Percentiles rank a stretch among this genome's conserved stretches.
These are phyloP conservation scores for Kluyveromyces sp. DNA, from an alignment of 1,139 yeast genomes.

Conservation along the genomic window DNA sequence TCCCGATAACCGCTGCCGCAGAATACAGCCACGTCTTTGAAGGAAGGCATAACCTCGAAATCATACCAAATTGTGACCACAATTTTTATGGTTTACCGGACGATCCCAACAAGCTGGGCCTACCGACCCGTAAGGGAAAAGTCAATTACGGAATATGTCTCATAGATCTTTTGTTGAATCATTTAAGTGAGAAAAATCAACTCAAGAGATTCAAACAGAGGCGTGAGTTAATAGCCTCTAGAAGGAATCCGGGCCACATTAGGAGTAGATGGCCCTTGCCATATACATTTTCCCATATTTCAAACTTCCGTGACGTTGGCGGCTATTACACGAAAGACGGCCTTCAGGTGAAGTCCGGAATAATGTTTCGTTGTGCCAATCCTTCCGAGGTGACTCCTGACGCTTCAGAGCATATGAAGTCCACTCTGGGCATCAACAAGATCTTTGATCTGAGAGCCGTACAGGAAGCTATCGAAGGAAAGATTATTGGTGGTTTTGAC, in stretches of 20 bases:
- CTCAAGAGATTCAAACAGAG: slow-evolving; percentile 44
- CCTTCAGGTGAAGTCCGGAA: slow-evolving; percentile 46
- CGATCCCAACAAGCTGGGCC: slow-evolving; percentile 34
- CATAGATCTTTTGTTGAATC: slow-evolving; percentile 43
- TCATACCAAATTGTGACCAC: slow-evolving; percentile 71
- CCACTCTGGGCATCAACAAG: slow-evolving; percentile 43
- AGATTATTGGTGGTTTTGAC: slow-evolving; percentile 39
- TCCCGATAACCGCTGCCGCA: slow-evolving; percentile 60
- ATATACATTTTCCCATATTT: slow-evolving; percentile 31
- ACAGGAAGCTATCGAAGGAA: slow-evolving; percentile 50
- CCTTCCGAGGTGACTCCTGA: slow-evolving; percentile 41
- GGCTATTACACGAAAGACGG: slow-evolving; percentile 50
- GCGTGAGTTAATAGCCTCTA: slow-evolving; percentile 30
- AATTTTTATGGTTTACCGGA: slow-evolving; percentile 54
- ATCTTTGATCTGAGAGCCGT: slow-evolving; percentile 67
- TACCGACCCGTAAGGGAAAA: slow-evolving; percentile 41
- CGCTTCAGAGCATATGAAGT: slow-evolving; percentile 17
- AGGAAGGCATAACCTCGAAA: slow-evolving; percentile 50
- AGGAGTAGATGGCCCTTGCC: slow-evolving; percentile 41
- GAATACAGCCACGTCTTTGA: slow-evolving; percentile 50
- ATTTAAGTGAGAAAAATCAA: slow-evolving; percentile 45
- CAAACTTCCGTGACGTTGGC: slow-evolving; percentile 74
- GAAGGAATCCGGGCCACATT: slow-evolving; percentile 14
- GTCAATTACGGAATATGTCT: slow-evolving; percentile 58
- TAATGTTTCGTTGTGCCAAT: slow-evolving; percentile 60